phyloP scores from a whole-genome alignment of 148 eudicot species.

The Cornus kousa region DNA sequence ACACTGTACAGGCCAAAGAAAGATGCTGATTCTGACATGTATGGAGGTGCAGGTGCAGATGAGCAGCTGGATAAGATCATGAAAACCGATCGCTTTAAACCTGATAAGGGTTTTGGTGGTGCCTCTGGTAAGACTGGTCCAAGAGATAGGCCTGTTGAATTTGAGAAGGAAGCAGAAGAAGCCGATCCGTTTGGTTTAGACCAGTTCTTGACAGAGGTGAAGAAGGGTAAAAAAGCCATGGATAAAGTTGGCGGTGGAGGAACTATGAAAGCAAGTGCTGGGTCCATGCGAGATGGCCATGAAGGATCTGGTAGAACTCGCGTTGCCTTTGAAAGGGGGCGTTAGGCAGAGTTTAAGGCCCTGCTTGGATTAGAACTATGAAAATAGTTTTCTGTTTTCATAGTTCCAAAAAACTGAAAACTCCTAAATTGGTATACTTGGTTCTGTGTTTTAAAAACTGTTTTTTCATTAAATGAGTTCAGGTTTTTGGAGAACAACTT shows the following conservation, averaged over 20 bases:
- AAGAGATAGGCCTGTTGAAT: constrained; percentile 76
- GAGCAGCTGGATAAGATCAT: constrained; percentile 73
- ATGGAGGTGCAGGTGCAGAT: constrained; percentile 60
- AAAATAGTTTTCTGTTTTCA: too few relatives aligned
- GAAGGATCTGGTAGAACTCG: constrained; percentile 62
- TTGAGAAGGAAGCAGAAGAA: constrained; percentile 72
- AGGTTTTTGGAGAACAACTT: too few relatives aligned
- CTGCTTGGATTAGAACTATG: too few relatives aligned
- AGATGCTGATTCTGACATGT: constrained; percentile 61
- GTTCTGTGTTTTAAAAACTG: too few relatives aligned
- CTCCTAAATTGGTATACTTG: too few relatives aligned
- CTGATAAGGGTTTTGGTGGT: constrained; percentile 68
- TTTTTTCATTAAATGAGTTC: too few relatives aligned
- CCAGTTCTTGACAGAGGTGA: constrained; percentile 74
- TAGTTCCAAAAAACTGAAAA: too few relatives aligned
- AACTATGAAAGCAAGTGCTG: constrained; percentile 74
- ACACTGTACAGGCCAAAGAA: constrained; percentile 78
- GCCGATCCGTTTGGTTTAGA: constrained; percentile 85
- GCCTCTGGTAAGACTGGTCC: constrained; percentile 58
- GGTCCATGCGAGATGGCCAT: constrained; percentile 60
- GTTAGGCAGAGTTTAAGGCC: constrained; percentile 7
- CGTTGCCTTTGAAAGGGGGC: constrained; percentile 55
- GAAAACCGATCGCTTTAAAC: constrained; percentile 78
- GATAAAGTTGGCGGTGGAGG: constrained; percentile 75
- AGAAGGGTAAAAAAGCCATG: constrained; percentile 67